Evolutionary conservation across 331 rosid genomes (phyloP).

Genomic region (Quercus phellos): DNA sequence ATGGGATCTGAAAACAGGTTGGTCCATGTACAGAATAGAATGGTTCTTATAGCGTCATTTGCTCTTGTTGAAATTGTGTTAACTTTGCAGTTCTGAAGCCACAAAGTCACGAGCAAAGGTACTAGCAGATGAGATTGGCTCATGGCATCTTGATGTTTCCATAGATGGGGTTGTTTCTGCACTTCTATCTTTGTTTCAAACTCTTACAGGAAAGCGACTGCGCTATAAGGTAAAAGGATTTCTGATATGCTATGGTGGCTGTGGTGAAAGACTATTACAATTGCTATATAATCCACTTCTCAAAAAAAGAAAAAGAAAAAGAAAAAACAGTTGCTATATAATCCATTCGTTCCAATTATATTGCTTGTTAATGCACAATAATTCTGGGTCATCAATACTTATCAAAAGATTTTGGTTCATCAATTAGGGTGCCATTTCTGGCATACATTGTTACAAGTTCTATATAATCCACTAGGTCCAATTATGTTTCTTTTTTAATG

Average conservation of each 20-base stretch:
- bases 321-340: no score
- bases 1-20: conserved; percentile 99
- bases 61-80: not conserved
- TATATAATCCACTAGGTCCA: not conserved
- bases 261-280: not conserved
- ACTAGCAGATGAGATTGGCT: conserved; percentile 82
- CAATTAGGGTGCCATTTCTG: no score
- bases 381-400: not conserved
- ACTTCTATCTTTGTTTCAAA: conserved; percentile 64
- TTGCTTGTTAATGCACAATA: not conserved
- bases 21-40: not conserved
- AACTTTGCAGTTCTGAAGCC: conserved; percentile 62
- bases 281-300: not conserved
- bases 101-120: conserved; percentile 70
- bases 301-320: no score
- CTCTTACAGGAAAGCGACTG: conserved; percentile 75
- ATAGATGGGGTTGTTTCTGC: conserved; percentile 81
- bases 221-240: conserved; percentile 63
- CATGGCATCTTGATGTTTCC: conserved; percentile 93
- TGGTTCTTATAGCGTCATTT: not conserved
- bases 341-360: no score
- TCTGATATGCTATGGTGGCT: not conserved
- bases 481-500: not conserved
- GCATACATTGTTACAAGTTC: no score
- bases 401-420: no score